Evolutionary conservation across 2,329 filamentous ascomycete genomes (phyloP), one percentile per base, ranked within the genome.

Genomic region (Ascocoryne sarcoides): DNA sequence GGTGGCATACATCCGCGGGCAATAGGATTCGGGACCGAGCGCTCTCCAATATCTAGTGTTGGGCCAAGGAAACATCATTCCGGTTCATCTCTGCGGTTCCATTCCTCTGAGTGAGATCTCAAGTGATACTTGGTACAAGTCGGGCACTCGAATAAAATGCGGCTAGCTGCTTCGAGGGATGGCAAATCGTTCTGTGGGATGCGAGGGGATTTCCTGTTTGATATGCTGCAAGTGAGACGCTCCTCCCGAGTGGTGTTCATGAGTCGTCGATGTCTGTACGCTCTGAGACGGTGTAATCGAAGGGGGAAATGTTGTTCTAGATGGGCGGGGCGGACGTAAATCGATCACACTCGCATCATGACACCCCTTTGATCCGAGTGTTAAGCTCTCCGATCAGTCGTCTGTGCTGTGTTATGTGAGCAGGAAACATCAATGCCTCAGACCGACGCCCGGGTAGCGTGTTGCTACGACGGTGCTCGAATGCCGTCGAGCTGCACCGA

Each of bases 201-300:
- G 23, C 23, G 23, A 26, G 23, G 29, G 28, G 17, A 30, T 30
- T 30, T n/a, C 14, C 33, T 39, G 50, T 44, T 46, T 47, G 39
- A 50, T 49, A 26, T 43, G 20, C 38, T 47, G 40, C 37, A 43
- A 36, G 44, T 49, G 45, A 49, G 43, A 51, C 40, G 45, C 34
- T 20, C 37, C 16, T 33, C 32, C 42, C 42, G 44, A 17, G 12
- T 26, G 23, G 7, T 26, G 23, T 7, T 12, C 23, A 26, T 26
- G 23, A 12, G 7, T 26, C 23, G 23, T 7, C 7, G 23, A 7
- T 26, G 7, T 7, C 23, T 26, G 23, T 26, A 7, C 12, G 7
- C 12, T 12, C 23, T 12, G 23, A 26, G 23, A 26, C 23, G 23
- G 23, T 26, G 23, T 26, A 7, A 26, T 12, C 23, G 23, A 12